A percentile compares a stretch with the other conserved stretches of the same genome.
Conservation (phyloP, 176 grass and related monocot species). For the Zoysia pacifica region DNA sequence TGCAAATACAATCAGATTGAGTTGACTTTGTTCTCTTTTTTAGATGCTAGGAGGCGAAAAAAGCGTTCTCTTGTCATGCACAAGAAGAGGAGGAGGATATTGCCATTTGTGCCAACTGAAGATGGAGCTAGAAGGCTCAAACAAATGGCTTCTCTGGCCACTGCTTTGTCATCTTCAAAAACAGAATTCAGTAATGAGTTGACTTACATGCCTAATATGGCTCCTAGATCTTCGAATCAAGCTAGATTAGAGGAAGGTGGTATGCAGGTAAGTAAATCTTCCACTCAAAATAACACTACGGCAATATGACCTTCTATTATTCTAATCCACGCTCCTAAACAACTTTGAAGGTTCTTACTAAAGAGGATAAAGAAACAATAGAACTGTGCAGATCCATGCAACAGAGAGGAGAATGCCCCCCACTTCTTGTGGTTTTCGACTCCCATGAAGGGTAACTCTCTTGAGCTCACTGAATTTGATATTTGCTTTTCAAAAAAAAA, state of each 20-base stretch:
- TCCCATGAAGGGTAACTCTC: conserved; percentile 68
- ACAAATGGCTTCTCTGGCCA: conserved; percentile 87
- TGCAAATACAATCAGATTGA: not conserved
- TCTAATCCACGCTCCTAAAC: conserved; percentile 16
- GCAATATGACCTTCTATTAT: not conserved
- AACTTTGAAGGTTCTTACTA: conserved; percentile 65
- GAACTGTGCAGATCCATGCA: conserved; percentile 74
- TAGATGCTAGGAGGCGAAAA: conserved; percentile 66
- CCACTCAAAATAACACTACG: not conserved
- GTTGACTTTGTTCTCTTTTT: conserved; percentile 19
- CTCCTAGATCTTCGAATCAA: conserved; percentile 61
- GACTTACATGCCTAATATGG: conserved; percentile 65
- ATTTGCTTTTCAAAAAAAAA: not conserved
- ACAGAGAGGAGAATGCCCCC: conserved; percentile 80
- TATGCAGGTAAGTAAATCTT: conserved; percentile 71
- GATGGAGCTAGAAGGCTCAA: conserved; percentile 54
- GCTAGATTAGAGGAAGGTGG: conserved; percentile 72
- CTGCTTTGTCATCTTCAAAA: conserved; percentile 63
- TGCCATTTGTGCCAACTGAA: conserved; percentile 71
- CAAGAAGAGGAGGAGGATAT: conserved; percentile 80
- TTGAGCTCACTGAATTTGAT: conserved; percentile 20
- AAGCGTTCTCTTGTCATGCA: conserved; percentile 67
- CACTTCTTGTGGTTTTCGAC: conserved; percentile 86
- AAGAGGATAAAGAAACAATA: conserved; percentile 77
- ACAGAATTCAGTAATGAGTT: conserved; percentile 83